A percentile compares a stretch with the other conserved stretches of the same genome.
Conservation (phyloP, 208 protist genomes). For the Paratrypanosoma confusum region DNA sequence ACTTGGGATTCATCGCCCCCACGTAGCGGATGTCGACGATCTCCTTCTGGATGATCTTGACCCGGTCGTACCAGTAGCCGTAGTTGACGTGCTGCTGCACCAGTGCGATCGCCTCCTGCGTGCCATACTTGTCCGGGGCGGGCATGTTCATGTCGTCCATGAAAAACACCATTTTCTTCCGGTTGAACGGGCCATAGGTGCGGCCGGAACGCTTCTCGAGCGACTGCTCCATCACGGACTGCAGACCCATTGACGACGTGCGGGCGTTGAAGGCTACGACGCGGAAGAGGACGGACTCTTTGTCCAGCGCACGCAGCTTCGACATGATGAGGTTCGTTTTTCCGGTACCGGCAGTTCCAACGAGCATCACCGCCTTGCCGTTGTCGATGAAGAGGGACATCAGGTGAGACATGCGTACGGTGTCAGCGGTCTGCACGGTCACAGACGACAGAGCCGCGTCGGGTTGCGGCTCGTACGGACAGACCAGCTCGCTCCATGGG, state of each 20-base stretch:
- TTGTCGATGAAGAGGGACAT: conserved; percentile 92
- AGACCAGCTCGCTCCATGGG: conserved; percentile 89
- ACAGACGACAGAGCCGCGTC: conserved; percentile 85
- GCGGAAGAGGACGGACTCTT: conserved; percentile 87
- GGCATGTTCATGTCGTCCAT: conserved; percentile 99
- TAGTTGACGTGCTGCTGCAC: conserved; percentile 97
- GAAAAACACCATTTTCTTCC: conserved; percentile 96
- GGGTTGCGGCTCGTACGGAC: conserved; percentile 84
- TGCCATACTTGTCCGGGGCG: conserved; percentile 96
- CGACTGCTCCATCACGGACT: conserved; percentile 93
- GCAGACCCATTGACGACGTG: conserved; percentile 86
- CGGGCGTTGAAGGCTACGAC: conserved; percentile 96
- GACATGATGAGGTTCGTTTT: conserved; percentile 97
- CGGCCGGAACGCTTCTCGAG: conserved; percentile 96
- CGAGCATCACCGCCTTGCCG: conserved; percentile 92
- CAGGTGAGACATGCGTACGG: conserved; percentile 91
- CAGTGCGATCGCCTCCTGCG: conserved; percentile 95
- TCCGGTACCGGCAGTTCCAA: conserved; percentile 94
- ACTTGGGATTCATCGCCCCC: conserved; percentile 97
- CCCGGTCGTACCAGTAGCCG: conserved; percentile 96
- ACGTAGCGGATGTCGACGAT: conserved; percentile 94
- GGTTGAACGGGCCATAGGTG: conserved; percentile 92
- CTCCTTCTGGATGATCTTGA: conserved; percentile 92
- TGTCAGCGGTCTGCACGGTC: conserved; percentile 93
- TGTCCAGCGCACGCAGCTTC: conserved; percentile 88